These are phyloP conservation scores for Chaetomium olivaceum DNA, from an alignment of 2,329 filamentous ascomycete species.

Conservation along the genomic window DNA sequence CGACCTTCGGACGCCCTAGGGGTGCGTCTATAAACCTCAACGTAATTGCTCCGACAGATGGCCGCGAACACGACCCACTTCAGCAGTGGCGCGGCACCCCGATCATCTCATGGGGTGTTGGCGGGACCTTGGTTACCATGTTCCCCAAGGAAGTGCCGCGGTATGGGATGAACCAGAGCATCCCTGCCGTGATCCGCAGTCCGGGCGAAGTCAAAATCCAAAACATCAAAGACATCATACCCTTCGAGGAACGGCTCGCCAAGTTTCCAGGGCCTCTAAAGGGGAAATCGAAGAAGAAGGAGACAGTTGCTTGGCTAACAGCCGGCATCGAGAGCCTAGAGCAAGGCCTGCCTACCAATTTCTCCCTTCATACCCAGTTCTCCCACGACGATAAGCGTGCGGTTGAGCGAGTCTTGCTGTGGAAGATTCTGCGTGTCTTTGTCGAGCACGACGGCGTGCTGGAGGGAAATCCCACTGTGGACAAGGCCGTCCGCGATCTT, in stretches of 20 bases:
- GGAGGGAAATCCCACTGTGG: constrained; percentile 70
- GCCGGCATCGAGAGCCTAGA: constrained; percentile 75
- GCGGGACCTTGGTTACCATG: constrained; percentile 76
- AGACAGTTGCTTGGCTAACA: constrained; percentile 77
- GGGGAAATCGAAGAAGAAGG: constrained; percentile 93
- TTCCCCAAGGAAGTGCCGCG: constrained; percentile 89
- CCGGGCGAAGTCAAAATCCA: constrained; percentile 81
- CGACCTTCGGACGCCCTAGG: constrained; percentile 43
- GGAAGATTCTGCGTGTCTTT: constrained; percentile 80
- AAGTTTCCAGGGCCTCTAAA: constrained; percentile 90
- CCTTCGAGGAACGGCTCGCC: constrained; percentile 68
- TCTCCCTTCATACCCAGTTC: constrained; percentile 50
- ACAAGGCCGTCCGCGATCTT: constrained; percentile 73
- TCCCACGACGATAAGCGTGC: constrained; percentile 67
- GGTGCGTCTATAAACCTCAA: constrained; percentile 58
- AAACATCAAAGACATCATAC: constrained; percentile 71
- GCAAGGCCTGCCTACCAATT: constrained; percentile 53
- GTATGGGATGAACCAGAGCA: constrained; percentile 71
- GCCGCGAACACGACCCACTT: constrained; percentile 71
- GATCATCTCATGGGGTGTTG: constrained; percentile 84
- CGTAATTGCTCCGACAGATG: constrained; percentile 63
- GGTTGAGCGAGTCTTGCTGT: constrained; percentile 79
- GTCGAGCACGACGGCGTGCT: constrained; percentile 84
- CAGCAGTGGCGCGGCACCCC: constrained; percentile 90
- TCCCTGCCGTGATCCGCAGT: constrained; percentile 77